phyloP scores from a whole-genome alignment of 495 filamentous ascomycete species.

The Daldinia decipiens region DNA sequence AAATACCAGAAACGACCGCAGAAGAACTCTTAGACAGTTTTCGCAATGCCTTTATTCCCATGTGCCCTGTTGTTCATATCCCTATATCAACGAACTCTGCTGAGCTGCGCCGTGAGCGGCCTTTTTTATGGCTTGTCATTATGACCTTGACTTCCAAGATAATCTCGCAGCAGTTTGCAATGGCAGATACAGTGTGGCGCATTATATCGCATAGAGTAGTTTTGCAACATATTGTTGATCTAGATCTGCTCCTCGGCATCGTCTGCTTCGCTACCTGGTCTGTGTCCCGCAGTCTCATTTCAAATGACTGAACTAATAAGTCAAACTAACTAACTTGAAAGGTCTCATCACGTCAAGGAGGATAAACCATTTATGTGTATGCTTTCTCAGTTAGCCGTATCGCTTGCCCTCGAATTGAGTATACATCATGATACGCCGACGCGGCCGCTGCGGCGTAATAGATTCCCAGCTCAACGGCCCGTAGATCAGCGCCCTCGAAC shows the following conservation, averaged over 20 bases:
- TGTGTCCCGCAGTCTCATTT: neutral
- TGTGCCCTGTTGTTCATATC: slow-evolving; percentile 42
- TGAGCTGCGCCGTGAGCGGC: slow-evolving; percentile 40
- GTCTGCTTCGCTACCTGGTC: slow-evolving; percentile 37
- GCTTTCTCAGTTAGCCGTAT: slow-evolving; percentile 37
- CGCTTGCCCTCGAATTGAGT: slow-evolving; percentile 35
- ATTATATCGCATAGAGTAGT: slow-evolving; percentile 39
- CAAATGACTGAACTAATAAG: neutral
- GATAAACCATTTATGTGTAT: slow-evolving; percentile 40
- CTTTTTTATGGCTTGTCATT: slow-evolving; percentile 46
- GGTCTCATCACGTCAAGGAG: slow-evolving; percentile 42
- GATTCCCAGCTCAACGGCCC: slow-evolving; percentile 10
- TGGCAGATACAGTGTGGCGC: slow-evolving; percentile 34
- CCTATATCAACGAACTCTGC: slow-evolving; percentile 35
- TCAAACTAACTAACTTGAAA: slow-evolving; percentile 13
- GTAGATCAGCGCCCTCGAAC: slow-evolving; percentile 25
- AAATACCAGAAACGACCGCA: slow-evolving; percentile 16
- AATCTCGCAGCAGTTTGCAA: slow-evolving; percentile 27
- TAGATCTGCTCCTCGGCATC: slow-evolving; percentile 40
- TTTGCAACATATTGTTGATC: slow-evolving; percentile 29
- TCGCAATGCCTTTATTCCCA: slow-evolving; percentile 35
- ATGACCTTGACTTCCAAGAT: slow-evolving; percentile 37
- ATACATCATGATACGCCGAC: slow-evolving; percentile 31
- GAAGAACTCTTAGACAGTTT: slow-evolving; percentile 44
- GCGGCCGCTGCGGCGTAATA: slow-evolving; percentile 20